A percentile compares a stretch with the other conserved stretches of the same genome.
Conservation (phyloP, 2,329 filamentous ascomycete genomes). For the Talaromyces atroroseus region DNA sequence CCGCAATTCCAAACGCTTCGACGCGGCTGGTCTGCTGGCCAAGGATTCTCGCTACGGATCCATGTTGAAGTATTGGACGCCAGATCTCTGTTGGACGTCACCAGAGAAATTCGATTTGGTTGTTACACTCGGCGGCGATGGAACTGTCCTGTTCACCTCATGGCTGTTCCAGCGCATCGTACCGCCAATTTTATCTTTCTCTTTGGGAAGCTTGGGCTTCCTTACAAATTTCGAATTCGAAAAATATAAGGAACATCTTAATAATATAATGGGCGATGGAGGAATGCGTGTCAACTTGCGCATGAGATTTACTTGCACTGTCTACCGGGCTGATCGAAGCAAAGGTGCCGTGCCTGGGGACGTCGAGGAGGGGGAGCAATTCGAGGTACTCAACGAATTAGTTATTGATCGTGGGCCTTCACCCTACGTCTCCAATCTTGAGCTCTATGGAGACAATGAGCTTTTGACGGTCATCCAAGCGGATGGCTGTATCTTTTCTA, state of each 20-base stretch:
- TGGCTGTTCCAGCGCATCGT: constrained; percentile 97
- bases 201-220: constrained; percentile 87
- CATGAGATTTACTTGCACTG: constrained; percentile 98
- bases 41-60: constrained; percentile 70
- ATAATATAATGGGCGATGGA: constrained; percentile 83
- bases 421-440: constrained; percentile 93
- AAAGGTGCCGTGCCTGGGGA: constrained; percentile 47
- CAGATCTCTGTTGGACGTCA: constrained; percentile 86
- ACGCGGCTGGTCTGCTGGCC: constrained; percentile 64
- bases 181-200: constrained; percentile 86
- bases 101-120: constrained; percentile 96
- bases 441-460: constrained; percentile 92
- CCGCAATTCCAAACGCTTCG: constrained; percentile 79
- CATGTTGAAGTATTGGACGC: constrained; percentile 94
- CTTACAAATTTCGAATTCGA: constrained; percentile 95
- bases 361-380: constrained; percentile 88
- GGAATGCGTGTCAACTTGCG: constrained; percentile 97
- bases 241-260: constrained; percentile 78
- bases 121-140: constrained; percentile 86
- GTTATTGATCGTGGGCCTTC: constrained; percentile 97
- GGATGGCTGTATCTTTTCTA: constrained; percentile 96
- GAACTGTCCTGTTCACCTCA: constrained; percentile 92
- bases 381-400: constrained; percentile 96
- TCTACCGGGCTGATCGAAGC: constrained; percentile 65
- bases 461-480: constrained; percentile 93